Conservation (phyloP, 768 basidiomycete species). For the Trichaptum fuscoviolaceum region DNA sequence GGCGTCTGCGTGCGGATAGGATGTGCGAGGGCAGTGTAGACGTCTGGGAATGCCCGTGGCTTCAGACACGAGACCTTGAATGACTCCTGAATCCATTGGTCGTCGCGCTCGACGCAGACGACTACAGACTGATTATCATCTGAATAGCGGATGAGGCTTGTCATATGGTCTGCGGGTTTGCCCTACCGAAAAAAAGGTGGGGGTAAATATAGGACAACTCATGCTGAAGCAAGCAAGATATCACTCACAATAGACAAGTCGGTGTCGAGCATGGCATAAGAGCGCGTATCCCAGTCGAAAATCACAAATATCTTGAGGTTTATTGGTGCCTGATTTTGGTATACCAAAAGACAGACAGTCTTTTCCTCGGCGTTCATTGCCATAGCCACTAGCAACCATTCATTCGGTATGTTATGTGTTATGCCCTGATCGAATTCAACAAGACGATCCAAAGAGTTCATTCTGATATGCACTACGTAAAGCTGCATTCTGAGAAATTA, state of each 20-base stretch:
- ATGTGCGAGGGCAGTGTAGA: background rate
- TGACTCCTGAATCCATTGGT: background rate
- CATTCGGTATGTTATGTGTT: background rate
- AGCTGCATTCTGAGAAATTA: background rate
- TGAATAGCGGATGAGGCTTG: background rate
- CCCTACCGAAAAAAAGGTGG: background rate
- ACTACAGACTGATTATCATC: background rate
- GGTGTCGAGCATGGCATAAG: background rate
- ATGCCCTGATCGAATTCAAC: background rate
- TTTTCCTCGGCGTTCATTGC: background rate
- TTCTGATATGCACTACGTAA: background rate
- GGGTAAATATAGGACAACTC: background rate
- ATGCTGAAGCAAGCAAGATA: background rate
- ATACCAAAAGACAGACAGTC: background rate
- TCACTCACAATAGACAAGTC: background rate
- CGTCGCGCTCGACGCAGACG: background rate
- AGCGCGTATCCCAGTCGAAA: background rate
- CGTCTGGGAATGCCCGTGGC: background rate
- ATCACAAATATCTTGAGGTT: background rate
- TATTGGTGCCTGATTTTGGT: background rate
- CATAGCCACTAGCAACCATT: background rate
- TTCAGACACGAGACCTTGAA: background rate
- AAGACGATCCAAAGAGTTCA: background rate
- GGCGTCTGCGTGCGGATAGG: background rate
- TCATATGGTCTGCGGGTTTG: background rate